Conservation (phyloP, 2,329 filamentous ascomycete species). For the Stagonosporopsis rhizophila region DNA sequence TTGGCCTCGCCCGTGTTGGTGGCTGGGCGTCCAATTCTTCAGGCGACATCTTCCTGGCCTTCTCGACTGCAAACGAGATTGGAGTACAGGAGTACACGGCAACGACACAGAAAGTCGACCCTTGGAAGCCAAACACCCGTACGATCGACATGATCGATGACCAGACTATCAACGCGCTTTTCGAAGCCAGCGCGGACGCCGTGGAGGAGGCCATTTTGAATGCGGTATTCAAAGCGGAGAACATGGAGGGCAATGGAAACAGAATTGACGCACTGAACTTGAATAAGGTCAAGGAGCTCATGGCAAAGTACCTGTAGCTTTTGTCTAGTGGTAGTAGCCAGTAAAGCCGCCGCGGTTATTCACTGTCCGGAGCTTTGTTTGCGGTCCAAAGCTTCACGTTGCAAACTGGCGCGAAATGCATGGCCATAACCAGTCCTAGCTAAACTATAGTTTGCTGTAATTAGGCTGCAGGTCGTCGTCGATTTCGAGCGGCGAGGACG, state of each 20-base stretch:
- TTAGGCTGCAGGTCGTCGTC: not conserved
- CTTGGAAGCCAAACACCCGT: slow-evolving; percentile 52
- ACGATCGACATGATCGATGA: slow-evolving; percentile 62
- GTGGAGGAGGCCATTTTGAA: slow-evolving; percentile 73
- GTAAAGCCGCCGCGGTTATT: not conserved
- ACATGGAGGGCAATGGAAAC: slow-evolving; percentile 62
- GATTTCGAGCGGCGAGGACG: not conserved
- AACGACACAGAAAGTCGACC: slow-evolving; percentile 33
- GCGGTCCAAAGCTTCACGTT: too few relatives aligned
- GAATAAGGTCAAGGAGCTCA: slow-evolving; percentile 46
- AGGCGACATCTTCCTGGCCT: slow-evolving; percentile 72
- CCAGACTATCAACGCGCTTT: slow-evolving; percentile 65
- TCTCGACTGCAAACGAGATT: slow-evolving; percentile 67
- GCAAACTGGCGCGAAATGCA: not conserved
- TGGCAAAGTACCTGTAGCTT: slow-evolving; percentile 43
- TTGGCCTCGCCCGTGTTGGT: slow-evolving; percentile 67
- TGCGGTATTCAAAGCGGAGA: slow-evolving; percentile 66
- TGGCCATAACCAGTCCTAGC: not conserved
- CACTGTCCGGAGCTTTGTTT: not conserved
- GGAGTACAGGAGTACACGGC: slow-evolving; percentile 51
- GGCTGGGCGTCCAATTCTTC: slow-evolving; percentile 68
- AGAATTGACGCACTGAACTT: slow-evolving; percentile 47
- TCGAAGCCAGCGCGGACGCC: slow-evolving; percentile 68
- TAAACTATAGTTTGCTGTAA: not conserved
- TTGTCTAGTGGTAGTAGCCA: not conserved